Evolutionary conservation across 768 basidiomycete genomes (phyloP), one percentile per base, ranked within the genome.

Genomic region (Boletus edulis): DNA sequence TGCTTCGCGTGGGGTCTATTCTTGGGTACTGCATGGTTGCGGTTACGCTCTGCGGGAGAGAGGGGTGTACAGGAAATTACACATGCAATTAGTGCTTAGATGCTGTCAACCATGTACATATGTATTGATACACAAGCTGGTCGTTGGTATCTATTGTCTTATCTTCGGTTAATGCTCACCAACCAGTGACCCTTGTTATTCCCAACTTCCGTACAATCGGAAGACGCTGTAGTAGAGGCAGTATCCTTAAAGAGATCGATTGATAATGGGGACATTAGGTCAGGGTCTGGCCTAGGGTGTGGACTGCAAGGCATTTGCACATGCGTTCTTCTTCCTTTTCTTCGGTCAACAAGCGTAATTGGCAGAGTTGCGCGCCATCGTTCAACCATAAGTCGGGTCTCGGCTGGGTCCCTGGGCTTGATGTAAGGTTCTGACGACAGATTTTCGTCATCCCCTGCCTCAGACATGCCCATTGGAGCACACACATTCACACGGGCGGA

Each of bases 1-100:
- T 60, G 78, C 15, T 67, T 64, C 45, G 81, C 84, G 6, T 90
- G 87, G 88, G 62, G 78, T 35, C 66, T 88, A 56, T 89, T 89
- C 68, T 71, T 89, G 62, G 74, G 63, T 11, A 86, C 83, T 17
- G 86, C 85, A 0, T 84, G 77, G 77, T 64, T 77, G 50, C 80
- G 78, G 59, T 68, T 87, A 54, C 76, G 83, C 34, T 76, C 74
- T 44, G 76, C 69, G 59, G 69, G 72, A 49, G 70, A 75, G 37
- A 69, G 73, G 43, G 59, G 54, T 3, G 17, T 32, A 31, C 32
- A 7, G 41, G 41, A 48, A 40, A 27, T 46, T 42, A 34, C n/a
- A 37, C 6, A 31, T 44, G n/a, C 46, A 35, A 14, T 49, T 35
- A 12, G 20, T 13, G 13, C 14, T 35, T 35, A 35, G 34, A 14